phyloP scores from a whole-genome alignment of 179 eudicot species.

The Amaranthus tricolor region DNA sequence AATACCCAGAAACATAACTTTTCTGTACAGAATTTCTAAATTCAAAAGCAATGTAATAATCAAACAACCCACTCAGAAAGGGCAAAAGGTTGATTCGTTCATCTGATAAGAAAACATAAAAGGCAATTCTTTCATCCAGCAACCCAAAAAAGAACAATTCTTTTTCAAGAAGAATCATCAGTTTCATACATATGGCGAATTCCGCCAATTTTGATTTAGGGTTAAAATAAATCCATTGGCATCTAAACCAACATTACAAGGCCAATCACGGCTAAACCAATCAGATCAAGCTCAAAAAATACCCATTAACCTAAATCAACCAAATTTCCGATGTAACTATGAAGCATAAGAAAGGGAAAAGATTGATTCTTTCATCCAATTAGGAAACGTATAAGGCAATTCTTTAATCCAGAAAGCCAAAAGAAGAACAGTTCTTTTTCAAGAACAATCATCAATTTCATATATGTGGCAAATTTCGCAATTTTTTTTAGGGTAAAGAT shows the following conservation, averaged over 20 bases:
- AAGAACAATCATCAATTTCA: background rate
- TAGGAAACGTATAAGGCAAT: too few relatives aligned
- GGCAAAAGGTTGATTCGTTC: too few relatives aligned
- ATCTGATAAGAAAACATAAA: too few relatives aligned
- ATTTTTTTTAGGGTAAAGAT: background rate
- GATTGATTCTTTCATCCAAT: too few relatives aligned
- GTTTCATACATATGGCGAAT: background rate
- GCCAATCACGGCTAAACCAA: constrained; percentile 10
- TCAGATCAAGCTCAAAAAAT: constrained; percentile 17
- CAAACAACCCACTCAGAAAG: too few relatives aligned
- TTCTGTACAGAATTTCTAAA: background rate
- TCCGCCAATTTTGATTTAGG: background rate
- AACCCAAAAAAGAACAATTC: too few relatives aligned
- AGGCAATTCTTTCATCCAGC: too few relatives aligned
- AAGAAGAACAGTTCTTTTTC: background rate
- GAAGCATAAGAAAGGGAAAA: too few relatives aligned
- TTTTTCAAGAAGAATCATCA: background rate
- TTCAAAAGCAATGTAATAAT: too few relatives aligned
- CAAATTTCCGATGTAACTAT: background rate
- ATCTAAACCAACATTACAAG: background rate
- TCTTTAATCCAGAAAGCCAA: too few relatives aligned
- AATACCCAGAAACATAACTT: background rate
- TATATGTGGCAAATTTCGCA: background rate
- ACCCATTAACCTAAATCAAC: background rate
- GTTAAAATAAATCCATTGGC: background rate